Base-by-base conservation (phyloP, 768 basidiomycete species). In the Boletus pseudo-olivaceus region DNA sequence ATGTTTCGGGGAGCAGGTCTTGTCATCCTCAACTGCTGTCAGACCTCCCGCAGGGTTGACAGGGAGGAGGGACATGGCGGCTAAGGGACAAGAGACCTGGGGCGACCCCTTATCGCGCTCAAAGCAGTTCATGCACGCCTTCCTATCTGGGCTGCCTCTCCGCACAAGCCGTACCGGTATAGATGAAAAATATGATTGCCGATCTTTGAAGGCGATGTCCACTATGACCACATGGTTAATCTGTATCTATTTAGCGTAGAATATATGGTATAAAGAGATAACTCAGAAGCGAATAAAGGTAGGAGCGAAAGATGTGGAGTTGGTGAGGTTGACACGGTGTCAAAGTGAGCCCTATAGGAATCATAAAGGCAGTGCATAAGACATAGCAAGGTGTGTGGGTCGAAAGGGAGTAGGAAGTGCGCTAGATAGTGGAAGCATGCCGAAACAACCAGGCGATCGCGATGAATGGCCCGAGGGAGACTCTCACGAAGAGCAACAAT, bases 1-100 rank as follows among this genome's bases (percentile, higher is more conserved):
- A 67, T 93, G 90, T 61, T 89, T 84, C 33, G 78, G 80, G 17
- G 73, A 78, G 76, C 90, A 93, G 61, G 76, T 73, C 56, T 75
- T 65, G 60, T 68, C 65, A 53, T 74, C 75, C 64, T 70, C 63
- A 58, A 73, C 77, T 62, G 72, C 65, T 60, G 64, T 64, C 61
- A 57, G 59, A 57, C 73, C 73, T 61, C 74, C 71, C 62, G 72
- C 69, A 58, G 79, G 79, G 69, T 81, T 70, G 45, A 78, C 74
- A 41, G 80, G 82, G 63, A 80, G 62, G 70, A 82, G 78, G 62
- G 82, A 81, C 83, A 84, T 85, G 62, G 48, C 63, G 62, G 66
- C 53, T 35, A 62, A 61, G 65, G 59, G 51, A 66, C 62, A 56
- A 63, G 57, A 27, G 45, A 52, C 56, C 47, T 57, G 37, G 15